Evolutionary conservation across 768 basidiomycete species (phyloP), one percentile per base, ranked within the genome.

Genomic region (Hygrophoropsis aurantiaca): DNA sequence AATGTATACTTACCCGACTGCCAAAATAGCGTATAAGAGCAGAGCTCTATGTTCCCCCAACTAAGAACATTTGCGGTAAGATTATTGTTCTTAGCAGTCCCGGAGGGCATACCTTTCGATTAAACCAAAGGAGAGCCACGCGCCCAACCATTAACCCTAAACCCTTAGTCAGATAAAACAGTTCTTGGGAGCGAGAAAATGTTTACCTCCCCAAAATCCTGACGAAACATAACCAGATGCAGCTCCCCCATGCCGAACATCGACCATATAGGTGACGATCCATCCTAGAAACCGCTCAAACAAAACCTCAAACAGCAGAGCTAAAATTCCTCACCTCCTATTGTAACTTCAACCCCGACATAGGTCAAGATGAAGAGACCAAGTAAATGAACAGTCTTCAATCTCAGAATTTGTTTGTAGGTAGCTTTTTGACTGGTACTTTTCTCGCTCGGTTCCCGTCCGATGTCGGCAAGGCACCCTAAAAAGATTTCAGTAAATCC

Each of bases 221-320:
- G 73, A 62, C 4, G 75, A 74, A 47, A 78, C 70, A 54, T 79
- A 80, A 4, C 80, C 78, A 13, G 79, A 61, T 1, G 65, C 62
- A 1, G 68, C 57, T 2, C 78, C 78, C 16, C 78, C 79, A 4
- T 69, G 69, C 10, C 78, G 68, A 19, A 71, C 63, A 3, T 69
- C 54, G 9, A 73, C 69, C 23, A 80, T 65, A 53, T 71, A 82
- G 8, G 77, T 79, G 8, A 80, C 79, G 25, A 74, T 78, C 79
- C 80, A 81, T 0, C 78, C 78, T 77, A 37, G 11, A 23, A 7
- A 23, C 18, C n/a, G 8, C 19, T 44, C 19, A 43, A 39, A 19
- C 4, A 33, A 21, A 11, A 41, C 19, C 26, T 32, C 20, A 8
- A 10, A 18, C 35, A 25, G 32, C 4, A 37, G 9, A 15, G 3